phyloP scores from a whole-genome alignment of 768 basidiomycete species.

The Amanita pallidorosea region DNA sequence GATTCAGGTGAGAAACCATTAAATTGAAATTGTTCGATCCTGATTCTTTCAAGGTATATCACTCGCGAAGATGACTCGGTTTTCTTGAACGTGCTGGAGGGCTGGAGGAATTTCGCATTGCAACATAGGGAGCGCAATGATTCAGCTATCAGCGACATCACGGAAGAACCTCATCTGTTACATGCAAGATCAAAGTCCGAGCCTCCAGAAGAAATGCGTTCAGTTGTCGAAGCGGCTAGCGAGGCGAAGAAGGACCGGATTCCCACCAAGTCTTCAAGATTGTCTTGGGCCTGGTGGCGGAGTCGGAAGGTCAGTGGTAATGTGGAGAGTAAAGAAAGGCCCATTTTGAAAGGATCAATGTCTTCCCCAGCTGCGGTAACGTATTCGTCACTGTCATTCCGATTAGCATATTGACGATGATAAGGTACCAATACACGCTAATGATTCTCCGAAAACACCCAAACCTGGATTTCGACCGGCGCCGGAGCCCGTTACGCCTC shows the following conservation, averaged over 20 bases:
- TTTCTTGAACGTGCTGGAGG: slow-evolving; percentile 59
- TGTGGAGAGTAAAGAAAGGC: slow-evolving; percentile 16
- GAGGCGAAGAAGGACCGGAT: slow-evolving; percentile 10
- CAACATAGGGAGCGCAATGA: slow-evolving; percentile 13
- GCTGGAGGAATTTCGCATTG: slow-evolving; percentile 50
- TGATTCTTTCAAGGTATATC: slow-evolving; percentile 45
- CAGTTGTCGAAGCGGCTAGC: slow-evolving; percentile 4
- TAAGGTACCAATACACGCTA: neutral
- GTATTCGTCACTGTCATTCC: neutral
- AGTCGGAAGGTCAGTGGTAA: slow-evolving; percentile 21
- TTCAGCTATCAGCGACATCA: slow-evolving; percentile 23
- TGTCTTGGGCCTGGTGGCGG: slow-evolving; percentile 86
- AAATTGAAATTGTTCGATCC: neutral
- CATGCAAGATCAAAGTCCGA: slow-evolving; percentile 28
- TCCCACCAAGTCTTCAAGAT: slow-evolving; percentile 35
- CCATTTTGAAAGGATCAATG: slow-evolving; percentile 12
- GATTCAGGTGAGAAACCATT: slow-evolving; percentile 38
- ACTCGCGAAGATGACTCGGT: slow-evolving; percentile 67
- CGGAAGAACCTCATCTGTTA: slow-evolving; percentile 11
- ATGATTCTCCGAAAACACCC: neutral
- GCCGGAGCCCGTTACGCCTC: neutral
- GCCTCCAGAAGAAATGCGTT: slow-evolving; percentile 18
- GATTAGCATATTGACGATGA: neutral
- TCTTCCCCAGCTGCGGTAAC: slow-evolving; percentile 17
- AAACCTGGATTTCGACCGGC: neutral